Evolutionary conservation across 257 asterid genomes (phyloP), one percentile per base, ranked within the genome.

Genomic region (Cinchona pubescens): DNA sequence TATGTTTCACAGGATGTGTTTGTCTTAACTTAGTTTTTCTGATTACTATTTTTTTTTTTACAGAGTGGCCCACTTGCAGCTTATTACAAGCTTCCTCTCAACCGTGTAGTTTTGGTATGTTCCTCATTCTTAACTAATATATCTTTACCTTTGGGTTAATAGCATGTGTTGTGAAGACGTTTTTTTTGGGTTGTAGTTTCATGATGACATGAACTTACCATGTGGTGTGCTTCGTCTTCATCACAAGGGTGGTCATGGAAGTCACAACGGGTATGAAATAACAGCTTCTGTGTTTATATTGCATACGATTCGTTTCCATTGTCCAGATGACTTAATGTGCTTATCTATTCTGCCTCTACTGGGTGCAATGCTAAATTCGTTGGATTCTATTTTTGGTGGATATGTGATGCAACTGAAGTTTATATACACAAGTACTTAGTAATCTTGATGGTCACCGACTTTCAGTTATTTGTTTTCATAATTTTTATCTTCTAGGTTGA

Each of bases 11-110:
- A 38, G 19, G 37, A 64, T 2, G 45, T 63, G 25, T 6, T 63
- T 32, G n/a, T 35, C 45, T 63, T 7, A 63, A 64, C 69, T 37
- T 35, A 8, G 16, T 19, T 46, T 34, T 12, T 34, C 68, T 32
- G 21, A 32, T 63, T 63, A 5, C 25, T 34, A 40, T 66, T 45
- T 43, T 69, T 63, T 71, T 81, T 81, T 63, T 56, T 81, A 80
- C 86, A 94, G 98, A 86, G 83, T 79, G 97, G 97, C 69, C 97
- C 99, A 66, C 95, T 94, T 76, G 99, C 97, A 74, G 97, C 97
- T 58, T 94, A 92, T 82, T 94, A 92, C 83, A 92, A 90, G 86
- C 97, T 94, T 76, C 97, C 97, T 76, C 99, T 94, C 79, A 94
- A 88, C 66, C 92, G 99, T 69, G 97, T 94, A 43, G 74, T 92